A percentile compares a stretch with the other conserved stretches of the same genome.
These are phyloP conservation scores for Golubevia pallescens DNA, from an alignment of 1,284 basidiomycete species.

Conservation along the genomic window DNA sequence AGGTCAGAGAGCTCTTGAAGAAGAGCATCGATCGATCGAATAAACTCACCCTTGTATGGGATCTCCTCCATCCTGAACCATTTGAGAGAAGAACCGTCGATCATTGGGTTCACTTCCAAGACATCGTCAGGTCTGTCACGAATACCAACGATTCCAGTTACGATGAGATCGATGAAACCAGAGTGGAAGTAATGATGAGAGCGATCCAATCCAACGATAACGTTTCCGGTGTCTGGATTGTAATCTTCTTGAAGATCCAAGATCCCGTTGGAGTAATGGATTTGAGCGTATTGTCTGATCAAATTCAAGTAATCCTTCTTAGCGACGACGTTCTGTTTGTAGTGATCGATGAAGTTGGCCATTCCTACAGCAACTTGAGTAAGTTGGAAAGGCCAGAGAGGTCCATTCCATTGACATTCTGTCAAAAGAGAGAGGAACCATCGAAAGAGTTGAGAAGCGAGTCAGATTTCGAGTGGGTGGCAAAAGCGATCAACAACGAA, in stretches of 20 bases:
- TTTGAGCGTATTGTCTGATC: constrained; percentile 5
- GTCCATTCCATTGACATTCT: constrained; percentile 17
- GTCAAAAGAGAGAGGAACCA: background rate
- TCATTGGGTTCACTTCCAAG: constrained; percentile 12
- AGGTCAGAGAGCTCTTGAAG: too few species aligned
- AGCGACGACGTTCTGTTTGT: background rate
- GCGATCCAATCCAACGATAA: constrained; percentile 8
- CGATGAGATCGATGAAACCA: constrained; percentile 10
- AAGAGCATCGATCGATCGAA: too few species aligned
- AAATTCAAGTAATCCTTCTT: constrained; percentile 5
- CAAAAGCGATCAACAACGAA: too few species aligned
- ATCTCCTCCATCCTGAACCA: constrained; percentile 11
- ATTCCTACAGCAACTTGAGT: constrained; percentile 9
- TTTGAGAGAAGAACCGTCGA: background rate
- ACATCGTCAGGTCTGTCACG: constrained; percentile 6
- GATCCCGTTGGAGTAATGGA: constrained; percentile 2
- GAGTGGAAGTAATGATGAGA: constrained; percentile 14
- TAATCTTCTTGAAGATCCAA: constrained; percentile 12
- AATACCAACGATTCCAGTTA: constrained; percentile 9
- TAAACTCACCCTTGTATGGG: constrained; percentile 3
- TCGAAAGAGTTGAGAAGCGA: too few species aligned
- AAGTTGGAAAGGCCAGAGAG: constrained; percentile 11
- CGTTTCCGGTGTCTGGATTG: constrained; percentile 3
- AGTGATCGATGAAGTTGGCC: constrained; percentile 11
- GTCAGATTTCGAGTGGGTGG: too few species aligned